These are phyloP conservation scores for Hibiscus syriacus DNA, from an alignment of 345 rosid species.

Conservation along the genomic window DNA sequence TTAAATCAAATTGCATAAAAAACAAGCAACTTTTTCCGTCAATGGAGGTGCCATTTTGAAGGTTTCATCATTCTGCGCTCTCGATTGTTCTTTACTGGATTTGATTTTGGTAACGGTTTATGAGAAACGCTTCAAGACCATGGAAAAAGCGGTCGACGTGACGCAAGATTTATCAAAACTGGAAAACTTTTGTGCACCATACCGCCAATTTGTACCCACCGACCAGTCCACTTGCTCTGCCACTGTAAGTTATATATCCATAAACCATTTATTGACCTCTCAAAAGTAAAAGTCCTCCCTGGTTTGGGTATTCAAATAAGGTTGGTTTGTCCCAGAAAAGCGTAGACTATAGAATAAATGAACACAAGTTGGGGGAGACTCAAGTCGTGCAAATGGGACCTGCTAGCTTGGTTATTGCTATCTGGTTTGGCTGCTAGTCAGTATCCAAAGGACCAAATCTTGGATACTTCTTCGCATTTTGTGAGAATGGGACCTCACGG, in stretches of 20 bases:
- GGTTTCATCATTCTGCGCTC: background rate
- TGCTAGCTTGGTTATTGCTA: background rate
- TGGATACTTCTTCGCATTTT: background rate
- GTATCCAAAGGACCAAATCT: conserved; percentile 3
- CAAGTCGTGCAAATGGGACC: background rate
- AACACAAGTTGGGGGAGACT: background rate
- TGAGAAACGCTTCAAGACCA: background rate
- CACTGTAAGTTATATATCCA: too few relatives aligned
- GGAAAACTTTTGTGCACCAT: background rate
- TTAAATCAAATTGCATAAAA: background rate
- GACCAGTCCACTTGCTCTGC: too few relatives aligned
- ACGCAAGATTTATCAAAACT: background rate
- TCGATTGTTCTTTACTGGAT: background rate
- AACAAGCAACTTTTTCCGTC: background rate
- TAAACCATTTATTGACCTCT: background rate
- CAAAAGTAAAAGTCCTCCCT: background rate
- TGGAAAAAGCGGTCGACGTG: background rate
- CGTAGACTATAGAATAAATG: background rate
- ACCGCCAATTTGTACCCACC: background rate
- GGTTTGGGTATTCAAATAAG: conserved; percentile 15
- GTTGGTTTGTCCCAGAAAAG: conserved; percentile 12
- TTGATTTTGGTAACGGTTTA: conserved; percentile 4
- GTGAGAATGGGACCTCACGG: background rate
- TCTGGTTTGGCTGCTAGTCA: conserved; percentile 3
- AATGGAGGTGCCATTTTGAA: background rate